phyloP scores from a whole-genome alignment of 352 stramenopile species.

The Globisporangium rhizosaccharum region DNA sequence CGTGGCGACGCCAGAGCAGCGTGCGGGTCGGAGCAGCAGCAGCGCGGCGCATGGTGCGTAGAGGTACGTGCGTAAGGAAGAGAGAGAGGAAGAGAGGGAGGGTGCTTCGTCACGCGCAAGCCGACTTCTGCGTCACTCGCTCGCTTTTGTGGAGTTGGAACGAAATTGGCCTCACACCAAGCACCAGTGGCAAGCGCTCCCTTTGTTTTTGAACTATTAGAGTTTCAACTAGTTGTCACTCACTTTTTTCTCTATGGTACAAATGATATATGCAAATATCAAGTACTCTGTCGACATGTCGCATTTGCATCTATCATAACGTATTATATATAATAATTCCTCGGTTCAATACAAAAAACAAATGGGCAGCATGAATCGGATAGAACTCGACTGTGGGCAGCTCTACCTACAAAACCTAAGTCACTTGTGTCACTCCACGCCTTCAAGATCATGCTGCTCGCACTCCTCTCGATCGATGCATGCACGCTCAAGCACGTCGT shows the following conservation, averaged over 20 bases:
- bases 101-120: slow-evolving; percentile 8
- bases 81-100: not conserved
- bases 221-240: too few relatives aligned
- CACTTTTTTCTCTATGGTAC: too few relatives aligned
- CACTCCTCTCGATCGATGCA: not conserved
- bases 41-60: slow-evolving; percentile 8
- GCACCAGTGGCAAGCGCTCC: slow-evolving; percentile 3
- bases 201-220: too few relatives aligned
- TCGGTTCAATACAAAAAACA: not conserved
- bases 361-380: not conserved
- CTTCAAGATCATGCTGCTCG: not conserved
- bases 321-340: not conserved
- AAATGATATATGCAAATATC: too few relatives aligned
- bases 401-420: not conserved
- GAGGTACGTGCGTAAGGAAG: not conserved
- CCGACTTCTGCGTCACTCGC: slow-evolving; percentile 7
- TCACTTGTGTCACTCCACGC: not conserved
- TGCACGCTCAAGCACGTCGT: not conserved
- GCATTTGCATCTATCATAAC: not conserved
- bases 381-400: not conserved
- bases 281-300: not conserved
- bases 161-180: slow-evolving; percentile 12
- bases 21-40: slow-evolving; percentile 8
- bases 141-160: not conserved
- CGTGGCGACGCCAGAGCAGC: slow-evolving; percentile 13